Percentiles rank a stretch among this genome's conserved stretches.
phyloP scores from a whole-genome alignment of 768 basidiomycete species.

The Grammothele lineata region DNA sequence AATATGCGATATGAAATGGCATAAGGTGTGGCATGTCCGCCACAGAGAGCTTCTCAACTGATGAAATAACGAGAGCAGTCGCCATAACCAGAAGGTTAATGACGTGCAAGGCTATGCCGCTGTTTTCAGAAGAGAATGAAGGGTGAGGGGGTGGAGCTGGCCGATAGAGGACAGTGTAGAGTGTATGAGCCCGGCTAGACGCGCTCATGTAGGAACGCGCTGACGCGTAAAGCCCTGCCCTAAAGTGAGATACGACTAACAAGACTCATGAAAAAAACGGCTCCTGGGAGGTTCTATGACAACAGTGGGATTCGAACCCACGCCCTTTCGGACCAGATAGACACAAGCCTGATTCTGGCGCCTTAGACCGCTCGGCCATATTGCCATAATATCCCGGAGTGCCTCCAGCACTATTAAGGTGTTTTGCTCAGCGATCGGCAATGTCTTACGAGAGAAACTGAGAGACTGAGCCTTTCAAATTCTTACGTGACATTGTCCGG shows the following conservation, averaged over 20 bases:
- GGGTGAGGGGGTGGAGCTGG: neutral
- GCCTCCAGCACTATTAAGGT: no score
- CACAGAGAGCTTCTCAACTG: constrained; percentile 30
- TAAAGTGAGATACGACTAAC: neutral
- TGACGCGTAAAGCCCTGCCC: neutral
- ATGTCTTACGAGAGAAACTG: no score
- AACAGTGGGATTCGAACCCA: constrained; percentile 49
- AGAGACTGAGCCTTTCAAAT: no score
- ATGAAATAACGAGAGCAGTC: constrained; percentile 3
- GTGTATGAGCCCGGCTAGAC: no score
- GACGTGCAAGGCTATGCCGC: no score
- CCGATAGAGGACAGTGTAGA: neutral
- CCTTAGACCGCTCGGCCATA: constrained; percentile 21
- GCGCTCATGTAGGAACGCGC: no score
- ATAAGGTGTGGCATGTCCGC: constrained; percentile 57
- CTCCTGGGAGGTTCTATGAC: no score
- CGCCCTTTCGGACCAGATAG: constrained; percentile 38
- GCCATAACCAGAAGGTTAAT: no score
- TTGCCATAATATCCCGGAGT: no score
- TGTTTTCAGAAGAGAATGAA: no score
- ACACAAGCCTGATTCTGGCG: constrained; percentile 15
- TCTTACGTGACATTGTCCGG: no score
- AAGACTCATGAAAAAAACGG: neutral
- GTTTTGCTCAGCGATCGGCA: no score
- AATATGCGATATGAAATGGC: constrained; percentile 76